Base-by-base conservation (phyloP, 345 rosid genomes). In the Acer negundo region DNA sequence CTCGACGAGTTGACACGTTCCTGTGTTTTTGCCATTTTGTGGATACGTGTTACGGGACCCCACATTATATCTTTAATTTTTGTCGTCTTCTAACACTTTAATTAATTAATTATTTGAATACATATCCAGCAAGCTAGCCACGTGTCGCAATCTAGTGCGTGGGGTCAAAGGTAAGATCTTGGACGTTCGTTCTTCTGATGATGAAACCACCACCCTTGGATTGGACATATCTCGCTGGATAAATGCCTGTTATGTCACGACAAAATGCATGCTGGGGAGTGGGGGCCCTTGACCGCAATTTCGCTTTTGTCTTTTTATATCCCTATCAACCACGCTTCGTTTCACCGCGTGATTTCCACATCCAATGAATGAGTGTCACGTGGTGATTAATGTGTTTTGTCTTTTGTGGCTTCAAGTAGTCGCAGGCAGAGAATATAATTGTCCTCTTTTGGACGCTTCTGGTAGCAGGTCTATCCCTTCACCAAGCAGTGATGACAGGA, bases 241-340 rank as follows among this genome's bases (percentile, higher is more conserved):
- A 16, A n/a, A 16, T 26, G 47, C 58, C 0, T 20, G 28, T 12
- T 12, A 20, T 19, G 56, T 2, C 26, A n/a, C 44, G 35, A 55
- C 17, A 35, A 35, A 35, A 35, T 35, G 38, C 38, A 35, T 35
- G 38, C 38, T 3, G 38, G 38, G 6, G 38, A 4, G 6, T 3
- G 38, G 38, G 38, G 38, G 22, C 17, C 31, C 58, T 19, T 2
- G 78, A 75, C 70, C 67, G 55, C 75, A 56, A 55, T 20, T 53
- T 17, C 24, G 1, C 22, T 23, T 16, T 38, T 9, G 2, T 55
- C 6, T 35, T 35, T 53, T 26, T 31, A 56, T 17, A n/a, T 51
- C 12, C 19, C 16, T 1, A 1, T 46, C 49, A 46, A 46, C 46
- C 46, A 51, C 19, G 20, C 53, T 11, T 26, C 6, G 16, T 20